Evolutionary conservation across 768 basidiomycete species (phyloP), one percentile per base, ranked within the genome.

Genomic region (Rhizopogon sp.): DNA sequence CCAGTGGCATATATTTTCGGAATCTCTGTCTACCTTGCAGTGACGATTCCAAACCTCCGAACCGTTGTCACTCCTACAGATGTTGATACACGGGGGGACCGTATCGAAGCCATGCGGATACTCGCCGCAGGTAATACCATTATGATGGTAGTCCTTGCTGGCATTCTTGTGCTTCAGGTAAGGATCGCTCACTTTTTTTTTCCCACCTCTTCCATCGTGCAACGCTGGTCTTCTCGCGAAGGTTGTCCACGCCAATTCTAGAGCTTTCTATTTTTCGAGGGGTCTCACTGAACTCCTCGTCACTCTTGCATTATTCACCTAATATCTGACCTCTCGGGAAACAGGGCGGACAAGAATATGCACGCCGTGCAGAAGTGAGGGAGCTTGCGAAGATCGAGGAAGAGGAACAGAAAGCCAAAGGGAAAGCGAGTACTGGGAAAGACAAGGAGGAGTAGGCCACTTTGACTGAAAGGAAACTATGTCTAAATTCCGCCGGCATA

Each of bases 101-200:
- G 81, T 59, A 69, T 89, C 55, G 86, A 93, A 63, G 90, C 93
- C 17, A 75, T 98, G 66, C 82, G 82, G 51, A 77, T 97, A 5
- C 75, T 96, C 22, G 83, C 87, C 28, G 95, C 95, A 6, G 93
- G 87, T 9, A 96, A 97, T 65, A 81, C 90, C 47, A 86, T 98
- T 56, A 85, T 93, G 52, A 84, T 86, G 52, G 75, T 83, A 6
- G 77, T 83, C 50, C 76, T 93, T 13, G 78, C 79, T 17, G 80
- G 78, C 9, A 78, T 93, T 52, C 75, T 93, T 20, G 65, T 73
- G 33, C 74, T 93, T 53, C 91, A 93, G 82, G 90, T 88, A 66
- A 69, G 81, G 71, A 44, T 3, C 22, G 49, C 25, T 25, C 25
- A 25, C 4, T 25, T 25, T 25, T 25, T 52, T 35, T 39, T 56